A percentile compares a stretch with the other conserved stretches of the same genome.
Evolutionary conservation across 2,329 filamentous ascomycete species (phyloP).

Genomic region (Thielaviopsis punctulata): DNA sequence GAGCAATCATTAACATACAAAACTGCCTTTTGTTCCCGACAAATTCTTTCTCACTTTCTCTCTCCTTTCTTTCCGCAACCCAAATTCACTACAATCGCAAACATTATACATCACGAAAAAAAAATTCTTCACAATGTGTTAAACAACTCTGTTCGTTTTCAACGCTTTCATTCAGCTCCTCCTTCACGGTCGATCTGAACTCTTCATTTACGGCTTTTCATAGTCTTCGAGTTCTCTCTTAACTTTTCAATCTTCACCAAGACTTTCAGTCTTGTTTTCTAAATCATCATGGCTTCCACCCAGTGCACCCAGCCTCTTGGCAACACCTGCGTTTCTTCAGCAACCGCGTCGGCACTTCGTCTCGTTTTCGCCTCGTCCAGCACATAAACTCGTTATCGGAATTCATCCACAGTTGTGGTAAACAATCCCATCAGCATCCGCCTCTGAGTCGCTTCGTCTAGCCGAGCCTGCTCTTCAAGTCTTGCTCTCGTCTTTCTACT

Average conservation of each 20-base stretch:
- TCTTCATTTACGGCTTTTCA: slow-evolving; percentile 34
- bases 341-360: slow-evolving; percentile 57
- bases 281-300: slow-evolving; percentile 63
- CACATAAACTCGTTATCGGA: slow-evolving; percentile 16
- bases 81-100: slow-evolving; percentile 19
- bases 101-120: slow-evolving; percentile 18
- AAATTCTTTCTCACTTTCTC: slow-evolving; percentile 16
- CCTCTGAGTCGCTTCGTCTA: neutral
- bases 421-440: neutral
- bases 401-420: neutral
- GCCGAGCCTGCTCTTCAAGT: too few species aligned
- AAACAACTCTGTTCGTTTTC: slow-evolving; percentile 25
- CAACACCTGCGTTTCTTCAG: slow-evolving; percentile 40
- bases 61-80: slow-evolving; percentile 21
- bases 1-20: slow-evolving; percentile 9
- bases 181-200: slow-evolving; percentile 53
- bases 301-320: slow-evolving; percentile 46
- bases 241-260: slow-evolving; percentile 45
- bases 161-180: slow-evolving; percentile 18
- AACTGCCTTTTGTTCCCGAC: slow-evolving; percentile 8
- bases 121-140: slow-evolving; percentile 38
- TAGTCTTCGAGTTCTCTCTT: slow-evolving; percentile 31
- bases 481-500: too few species aligned
- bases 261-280: slow-evolving; percentile 65
- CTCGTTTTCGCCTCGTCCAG: slow-evolving; percentile 45